A percentile compares a stretch with the other conserved stretches of the same genome.
phyloP scores from a whole-genome alignment of 1,284 basidiomycete genomes.

The Apiotrichum gamsii region DNA sequence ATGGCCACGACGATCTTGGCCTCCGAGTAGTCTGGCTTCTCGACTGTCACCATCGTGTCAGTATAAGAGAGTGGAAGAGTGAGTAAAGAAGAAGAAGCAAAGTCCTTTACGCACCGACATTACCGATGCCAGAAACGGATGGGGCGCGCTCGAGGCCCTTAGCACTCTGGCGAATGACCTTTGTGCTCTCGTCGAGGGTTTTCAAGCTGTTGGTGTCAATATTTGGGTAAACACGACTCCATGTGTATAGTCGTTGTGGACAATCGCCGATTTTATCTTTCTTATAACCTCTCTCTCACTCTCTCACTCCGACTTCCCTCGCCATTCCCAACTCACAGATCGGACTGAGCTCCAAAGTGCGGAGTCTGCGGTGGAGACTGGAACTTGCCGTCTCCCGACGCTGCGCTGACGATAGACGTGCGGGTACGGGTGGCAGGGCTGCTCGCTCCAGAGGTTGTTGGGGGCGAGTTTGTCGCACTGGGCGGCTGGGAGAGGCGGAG shows the following conservation, averaged over 20 bases:
- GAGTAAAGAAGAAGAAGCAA: too few relatives aligned
- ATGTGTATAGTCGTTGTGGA: too few relatives aligned
- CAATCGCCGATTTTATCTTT: too few relatives aligned
- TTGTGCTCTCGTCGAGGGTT: slow-evolving; percentile 45
- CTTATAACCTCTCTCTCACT: too few relatives aligned
- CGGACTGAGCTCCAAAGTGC: slow-evolving; percentile 47
- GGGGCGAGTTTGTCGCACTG: slow-evolving; percentile 21
- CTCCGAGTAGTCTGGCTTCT: slow-evolving; percentile 95
- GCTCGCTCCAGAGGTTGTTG: slow-evolving; percentile 27
- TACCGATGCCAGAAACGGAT: slow-evolving; percentile 48
- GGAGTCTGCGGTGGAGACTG: slow-evolving; percentile 41
- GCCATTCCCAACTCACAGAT: slow-evolving; percentile 35
- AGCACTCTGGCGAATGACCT: slow-evolving; percentile 36
- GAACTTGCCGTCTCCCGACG: slow-evolving; percentile 10
- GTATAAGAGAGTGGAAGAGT: too few relatives aligned
- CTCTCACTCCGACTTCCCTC: too few relatives aligned
- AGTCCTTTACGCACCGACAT: slow-evolving; percentile 40
- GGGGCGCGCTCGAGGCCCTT: slow-evolving; percentile 41
- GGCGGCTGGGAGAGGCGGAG: slow-evolving; percentile 33
- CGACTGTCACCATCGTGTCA: too few relatives aligned
- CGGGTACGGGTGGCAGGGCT: slow-evolving; percentile 24
- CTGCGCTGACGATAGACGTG: not conserved
- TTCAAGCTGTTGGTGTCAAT: slow-evolving; percentile 26
- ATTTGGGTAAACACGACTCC: not conserved
- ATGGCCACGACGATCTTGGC: slow-evolving; percentile 98